A percentile compares a stretch with the other conserved stretches of the same genome.
Conservation (phyloP, 2,329 filamentous ascomycete species). For the Sclerotinia sclerotiorum region DNA sequence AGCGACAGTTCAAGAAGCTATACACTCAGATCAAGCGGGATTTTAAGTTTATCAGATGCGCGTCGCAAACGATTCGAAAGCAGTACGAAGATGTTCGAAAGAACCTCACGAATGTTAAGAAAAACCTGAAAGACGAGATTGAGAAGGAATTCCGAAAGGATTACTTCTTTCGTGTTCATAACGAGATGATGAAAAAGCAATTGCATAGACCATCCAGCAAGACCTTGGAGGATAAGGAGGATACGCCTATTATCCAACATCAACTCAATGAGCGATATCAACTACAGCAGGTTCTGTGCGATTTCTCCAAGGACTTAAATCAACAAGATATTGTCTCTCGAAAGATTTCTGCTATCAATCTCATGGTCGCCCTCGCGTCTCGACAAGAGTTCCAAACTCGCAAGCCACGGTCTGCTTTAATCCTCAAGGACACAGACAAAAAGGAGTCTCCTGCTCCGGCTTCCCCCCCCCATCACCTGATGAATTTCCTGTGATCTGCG, state of each 20-base stretch:
- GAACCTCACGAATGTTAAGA: conserved; percentile 25
- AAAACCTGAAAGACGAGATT: conserved; percentile 24
- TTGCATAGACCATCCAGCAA: conserved; percentile 23
- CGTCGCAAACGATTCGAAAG: conserved; percentile 18
- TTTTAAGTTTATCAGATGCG: conserved; percentile 29
- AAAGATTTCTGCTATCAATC: conserved; percentile 24
- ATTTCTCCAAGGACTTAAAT: conserved; percentile 29
- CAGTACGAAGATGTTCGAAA: conserved; percentile 24
- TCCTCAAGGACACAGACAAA: neutral
- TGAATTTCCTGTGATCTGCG: conserved; percentile 19
- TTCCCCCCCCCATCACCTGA: neutral
- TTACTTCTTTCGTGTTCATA: conserved; percentile 30
- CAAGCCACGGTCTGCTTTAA: conserved; percentile 3
- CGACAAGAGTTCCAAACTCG: conserved; percentile 9
- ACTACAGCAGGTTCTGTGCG: conserved; percentile 28
- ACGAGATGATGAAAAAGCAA: conserved; percentile 30
- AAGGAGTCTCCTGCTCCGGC: too few species aligned
- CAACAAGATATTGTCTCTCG: conserved; percentile 24
- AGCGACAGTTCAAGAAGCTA: conserved; percentile 26
- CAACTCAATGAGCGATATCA: conserved; percentile 28
- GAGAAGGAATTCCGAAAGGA: conserved; percentile 23
- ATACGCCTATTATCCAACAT: conserved; percentile 26
- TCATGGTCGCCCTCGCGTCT: conserved; percentile 19
- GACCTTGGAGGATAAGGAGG: conserved; percentile 22
- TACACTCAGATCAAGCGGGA: conserved; percentile 14